Evolutionary conservation across 2,329 filamentous ascomycete genomes (phyloP), one percentile per base, ranked within the genome.

Genomic region (Fusarium burgessii): DNA sequence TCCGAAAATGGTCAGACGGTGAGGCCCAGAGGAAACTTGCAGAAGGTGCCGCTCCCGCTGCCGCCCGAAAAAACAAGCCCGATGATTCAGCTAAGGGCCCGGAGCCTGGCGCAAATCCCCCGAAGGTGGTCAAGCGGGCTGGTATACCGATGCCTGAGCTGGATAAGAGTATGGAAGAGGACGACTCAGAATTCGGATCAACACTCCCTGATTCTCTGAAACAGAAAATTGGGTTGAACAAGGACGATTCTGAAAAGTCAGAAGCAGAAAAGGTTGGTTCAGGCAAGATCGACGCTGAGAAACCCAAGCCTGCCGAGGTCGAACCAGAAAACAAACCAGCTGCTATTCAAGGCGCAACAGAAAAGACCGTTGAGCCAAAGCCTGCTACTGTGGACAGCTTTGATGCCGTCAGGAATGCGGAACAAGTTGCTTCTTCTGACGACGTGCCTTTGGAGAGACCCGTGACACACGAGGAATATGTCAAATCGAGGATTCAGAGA

Each of bases 391-490:
- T 63, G 13, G 68, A 70, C 43, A 72, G 66, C 47, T 71, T 58
- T 36, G 69, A 55, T 33, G 55, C 58, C 36, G 61, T 41, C 46
- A 63, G 35, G 25, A 52, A 74, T 13, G 42, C 61, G 6, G 55
- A 68, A 40, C 55, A 64, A 27, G 43, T 65, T 14, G 45, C 41
- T 40, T 35, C 57, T 14, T 66, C 51, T 10, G 35, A 42, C 17
- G 63, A 59, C 20, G 8, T 56, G 56, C 46, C 52, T 17, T 41
- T 49, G 18, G 57, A 63, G 38, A 79, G 80, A 47, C 88, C 88
- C 1, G 68, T 82, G 32, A 85, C 83, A 2, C 89, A 91, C 69
- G 77, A 85, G 54, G 87, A 91, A 70, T 90, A 80, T 59, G 85
- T 90, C 17, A 72, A 81, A 52, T 64, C 79, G 5, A 82, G 79